phyloP scores from a whole-genome alignment of 768 basidiomycete genomes.

The Gloeostereum incarnatum region DNA sequence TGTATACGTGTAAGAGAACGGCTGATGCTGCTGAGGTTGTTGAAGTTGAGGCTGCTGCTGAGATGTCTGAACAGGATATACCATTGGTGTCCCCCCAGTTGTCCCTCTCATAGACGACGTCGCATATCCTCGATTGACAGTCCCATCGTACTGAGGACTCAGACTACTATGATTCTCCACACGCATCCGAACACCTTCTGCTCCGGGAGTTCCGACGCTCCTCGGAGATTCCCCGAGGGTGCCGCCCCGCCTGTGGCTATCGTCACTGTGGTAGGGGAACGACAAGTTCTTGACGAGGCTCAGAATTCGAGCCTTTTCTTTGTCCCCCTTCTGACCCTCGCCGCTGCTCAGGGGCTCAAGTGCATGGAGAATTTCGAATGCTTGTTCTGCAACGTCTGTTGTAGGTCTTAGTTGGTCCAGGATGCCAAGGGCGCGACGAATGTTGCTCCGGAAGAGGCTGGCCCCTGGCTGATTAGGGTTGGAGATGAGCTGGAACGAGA shows the following conservation, averaged over 20 bases:
- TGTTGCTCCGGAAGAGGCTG: slow-evolving; percentile 65
- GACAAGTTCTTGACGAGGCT: slow-evolving; percentile 66
- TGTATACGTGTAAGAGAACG: slow-evolving; percentile 14
- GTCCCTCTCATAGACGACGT: slow-evolving; percentile 18
- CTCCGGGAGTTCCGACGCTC: slow-evolving; percentile 41
- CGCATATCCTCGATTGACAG: slow-evolving; percentile 16
- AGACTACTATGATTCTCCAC: slow-evolving; percentile 48
- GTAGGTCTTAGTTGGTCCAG: slow-evolving; percentile 61
- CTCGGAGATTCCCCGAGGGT: slow-evolving; percentile 40
- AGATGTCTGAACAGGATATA: slow-evolving; percentile 15
- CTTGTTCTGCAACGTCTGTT: slow-evolving; percentile 65
- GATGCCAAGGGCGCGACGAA: slow-evolving; percentile 57
- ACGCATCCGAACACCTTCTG: no score
- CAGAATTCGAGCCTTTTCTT: slow-evolving; percentile 51
- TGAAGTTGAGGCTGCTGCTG: slow-evolving; percentile 14
- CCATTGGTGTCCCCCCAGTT: slow-evolving; percentile 13
- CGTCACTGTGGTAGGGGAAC: slow-evolving; percentile 73
- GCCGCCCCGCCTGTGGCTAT: slow-evolving; percentile 37
- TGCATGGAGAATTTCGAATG: slow-evolving; percentile 58
- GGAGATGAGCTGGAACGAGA: slow-evolving; percentile 81
- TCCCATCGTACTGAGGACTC: slow-evolving; percentile 43
- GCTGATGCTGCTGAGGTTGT: slow-evolving; percentile 13
- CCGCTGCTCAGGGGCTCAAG: slow-evolving; percentile 67
- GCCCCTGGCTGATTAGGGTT: slow-evolving; percentile 77
- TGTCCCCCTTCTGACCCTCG: slow-evolving; percentile 47